phyloP scores from a whole-genome alignment of 192 early-diverging fungal species.

The Glomus cerebriforme region DNA sequence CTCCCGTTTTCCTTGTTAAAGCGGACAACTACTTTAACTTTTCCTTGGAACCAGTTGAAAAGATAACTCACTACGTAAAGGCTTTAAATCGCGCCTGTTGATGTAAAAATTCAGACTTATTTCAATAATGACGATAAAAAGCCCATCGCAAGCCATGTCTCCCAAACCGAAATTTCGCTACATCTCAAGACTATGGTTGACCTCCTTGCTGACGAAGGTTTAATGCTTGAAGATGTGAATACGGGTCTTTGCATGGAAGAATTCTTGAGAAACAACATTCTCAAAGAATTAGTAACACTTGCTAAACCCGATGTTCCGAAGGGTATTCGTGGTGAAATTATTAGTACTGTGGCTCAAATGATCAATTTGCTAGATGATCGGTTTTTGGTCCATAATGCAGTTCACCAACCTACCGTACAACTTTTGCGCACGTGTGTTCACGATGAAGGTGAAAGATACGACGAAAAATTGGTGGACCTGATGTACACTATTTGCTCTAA shows the following conservation, averaged over 20 bases:
- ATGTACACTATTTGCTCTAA: slow-evolving; percentile 80
- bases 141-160: slow-evolving; percentile 49
- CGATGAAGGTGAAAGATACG: slow-evolving; percentile 54
- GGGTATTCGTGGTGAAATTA: slow-evolving; percentile 79
- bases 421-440: slow-evolving; percentile 71
- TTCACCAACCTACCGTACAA: slow-evolving; percentile 83
- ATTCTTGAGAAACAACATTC: slow-evolving; percentile 79
- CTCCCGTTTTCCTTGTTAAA: slow-evolving; percentile 6
- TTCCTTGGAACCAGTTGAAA: slow-evolving; percentile 38
- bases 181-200: slow-evolving; percentile 83
- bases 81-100: slow-evolving; percentile 6
- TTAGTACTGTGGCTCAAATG: slow-evolving; percentile 76
- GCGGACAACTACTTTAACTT: slow-evolving; percentile 29
- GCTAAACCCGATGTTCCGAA: slow-evolving; percentile 76
- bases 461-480: slow-evolving; percentile 68
- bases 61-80: slow-evolving; percentile 29
- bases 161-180: slow-evolving; percentile 75
- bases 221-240: slow-evolving; percentile 66
- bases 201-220: slow-evolving; percentile 85
- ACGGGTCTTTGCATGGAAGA: slow-evolving; percentile 90
- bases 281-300: slow-evolving; percentile 77
- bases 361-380: slow-evolving; percentile 85
- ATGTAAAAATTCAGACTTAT: neutral
- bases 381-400: slow-evolving; percentile 86
- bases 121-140: slow-evolving; percentile 37